Base-by-base conservation (phyloP, 176 grass and related monocot species). In the Rhynchospora breviuscula region DNA sequence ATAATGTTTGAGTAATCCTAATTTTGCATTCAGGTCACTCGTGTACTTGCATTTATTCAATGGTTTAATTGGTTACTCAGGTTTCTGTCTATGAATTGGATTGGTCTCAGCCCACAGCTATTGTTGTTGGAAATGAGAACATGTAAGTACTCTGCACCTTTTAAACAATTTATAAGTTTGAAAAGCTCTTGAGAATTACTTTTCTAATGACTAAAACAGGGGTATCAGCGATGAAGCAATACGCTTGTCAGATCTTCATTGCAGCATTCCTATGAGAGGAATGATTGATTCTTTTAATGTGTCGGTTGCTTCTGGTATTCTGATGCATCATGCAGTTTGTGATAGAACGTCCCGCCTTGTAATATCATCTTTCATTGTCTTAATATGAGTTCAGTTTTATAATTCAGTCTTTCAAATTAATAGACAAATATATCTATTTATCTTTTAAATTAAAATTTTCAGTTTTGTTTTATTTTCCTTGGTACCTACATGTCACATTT, bases 221-320 rank as follows among this genome's bases (percentile, higher is more conserved):
- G 95, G 95, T 53, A 98, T 98, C 70, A 98, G 90, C 13, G 89
- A 93, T 43, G 92, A 87, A 70, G 84, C 92, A 52, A 48, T 93
- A 53, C 47, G 74, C 56, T 53, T 93, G 45, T 98, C 95, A 83
- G 92, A 98, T 79, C 81, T 98, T 85, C 92, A 94, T 71, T 98
- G 95, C 85, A 91, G 85, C 57, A 70, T 98, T 93, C 95, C 95
- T 29, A 98, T 98, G 95, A 98, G 93, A 87, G 95, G 95, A 78
- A 98, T 98, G 95, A 91, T 98, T 64, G 95, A 98, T 98, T 98
- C 95, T 54, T 98, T 98, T 87, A 98, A 98, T 90, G 95, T 98
- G 77, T 98, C 95, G 75, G 95, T 98, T 77, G 95, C 95, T 49
- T 83, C 95, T 84, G 95, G 95, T 87, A 93, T 98, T 68, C 89